Evolutionary conservation across 2,329 filamentous ascomycete genomes (phyloP).

Genomic region (Fusarium albidum): DNA sequence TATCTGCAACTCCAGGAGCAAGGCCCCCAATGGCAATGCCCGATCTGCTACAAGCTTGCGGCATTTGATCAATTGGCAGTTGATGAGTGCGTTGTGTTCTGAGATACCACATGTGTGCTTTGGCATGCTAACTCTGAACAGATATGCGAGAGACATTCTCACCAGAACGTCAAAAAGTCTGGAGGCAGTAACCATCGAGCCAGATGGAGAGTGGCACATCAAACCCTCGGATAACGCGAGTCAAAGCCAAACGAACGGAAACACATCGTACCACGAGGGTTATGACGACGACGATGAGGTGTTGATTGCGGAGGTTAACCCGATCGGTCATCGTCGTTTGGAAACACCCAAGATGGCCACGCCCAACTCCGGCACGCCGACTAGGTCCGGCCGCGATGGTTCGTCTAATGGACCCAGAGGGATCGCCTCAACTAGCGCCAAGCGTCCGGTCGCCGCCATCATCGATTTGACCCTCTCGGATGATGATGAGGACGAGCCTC

Average conservation of each 20-base stretch:
- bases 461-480: constrained; percentile 66
- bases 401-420: constrained; percentile 48
- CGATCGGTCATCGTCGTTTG: constrained; percentile 43
- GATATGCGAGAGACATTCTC: constrained; percentile 89
- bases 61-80: constrained; percentile 84
- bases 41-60: constrained; percentile 86
- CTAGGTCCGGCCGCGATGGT: constrained; percentile 47
- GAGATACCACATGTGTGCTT: not conserved
- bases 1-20: constrained; percentile 96
- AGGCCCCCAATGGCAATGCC: constrained; percentile 95
- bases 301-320: constrained; percentile 55
- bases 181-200: constrained; percentile 91
- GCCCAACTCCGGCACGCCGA: constrained; percentile 49
- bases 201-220: constrained; percentile 78
- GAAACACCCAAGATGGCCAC: constrained; percentile 49
- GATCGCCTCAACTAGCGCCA: constrained; percentile 49
- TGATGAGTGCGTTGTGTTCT: constrained; percentile 72
- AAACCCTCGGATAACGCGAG: constrained; percentile 47
- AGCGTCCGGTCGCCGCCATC: constrained; percentile 60
- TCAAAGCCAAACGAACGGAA: constrained; percentile 39
- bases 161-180: constrained; percentile 72
- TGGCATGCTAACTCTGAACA: constrained; percentile 44
- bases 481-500: constrained; percentile 61
- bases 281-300: constrained; percentile 60
- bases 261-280: constrained; percentile 36